Evolutionary conservation across 129 eudicot species (phyloP), one percentile per base, ranked within the genome.

Genomic region (Escallonia herrerae): DNA sequence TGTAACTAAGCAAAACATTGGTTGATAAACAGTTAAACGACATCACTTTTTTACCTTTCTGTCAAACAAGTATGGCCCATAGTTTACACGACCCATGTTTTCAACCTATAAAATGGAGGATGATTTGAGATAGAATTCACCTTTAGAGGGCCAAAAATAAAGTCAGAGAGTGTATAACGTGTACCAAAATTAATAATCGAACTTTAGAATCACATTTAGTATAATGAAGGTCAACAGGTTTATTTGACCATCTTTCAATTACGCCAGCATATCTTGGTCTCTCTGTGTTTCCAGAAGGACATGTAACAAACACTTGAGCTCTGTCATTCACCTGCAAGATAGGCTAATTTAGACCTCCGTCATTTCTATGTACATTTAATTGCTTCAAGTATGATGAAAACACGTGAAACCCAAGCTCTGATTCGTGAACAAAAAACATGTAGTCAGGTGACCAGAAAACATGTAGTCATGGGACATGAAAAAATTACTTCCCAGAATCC

Each of bases 41-140:
- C 13, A 52, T 40, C 22, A 33, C 14, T 7, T n/a, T 43, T 69
- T 62, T 76, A 91, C 97, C 96, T 91, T 91, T 63, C 81, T 81
- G 84, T 91, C 98, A 62, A 74, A 85, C 65, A 83, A 12, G 68
- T 76, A 83, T 59, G 66, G 76, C 52, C 98, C 98, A 66, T 91
- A 85, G 78, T 91, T 91, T 37, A 91, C 65, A 59, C 95, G 96
- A 41, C 98, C 98, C 96, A 88, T 81, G 82, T 91, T 91, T 71
- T 91, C 98, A 56, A 91, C 98, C 98, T 91, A 64, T 52, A 66
- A 68, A 15, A 42, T 22, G 60, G 22, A 44, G 64, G 66, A 40
- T 54, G 45, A 46, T 46, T 60, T 5, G 51, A 49, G 15, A 57
- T 15, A 43, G 44, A 15, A 5, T 37, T 4, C 57, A 56, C 53